A percentile compares a stretch with the other conserved stretches of the same genome.
Evolutionary conservation across 2,329 filamentous ascomycete genomes (phyloP).

Genomic region (Salinomyces thailandicus): DNA sequence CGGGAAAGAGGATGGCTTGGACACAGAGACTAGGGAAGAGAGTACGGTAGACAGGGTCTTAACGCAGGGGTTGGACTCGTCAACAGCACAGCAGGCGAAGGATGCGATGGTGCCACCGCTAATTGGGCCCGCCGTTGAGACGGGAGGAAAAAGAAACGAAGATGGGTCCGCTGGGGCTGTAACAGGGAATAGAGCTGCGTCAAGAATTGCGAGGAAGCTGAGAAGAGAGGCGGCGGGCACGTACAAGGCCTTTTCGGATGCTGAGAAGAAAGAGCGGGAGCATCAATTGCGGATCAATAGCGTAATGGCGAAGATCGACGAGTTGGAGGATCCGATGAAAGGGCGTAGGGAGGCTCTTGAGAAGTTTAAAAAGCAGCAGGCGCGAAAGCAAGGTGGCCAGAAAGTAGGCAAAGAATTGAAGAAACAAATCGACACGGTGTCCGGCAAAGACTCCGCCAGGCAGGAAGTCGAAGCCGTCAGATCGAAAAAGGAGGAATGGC

Average conservation of each 20-base stretch:
- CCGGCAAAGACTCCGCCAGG: constrained; percentile 2
- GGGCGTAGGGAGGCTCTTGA: neutral
- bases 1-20: neutral
- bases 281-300: constrained; percentile 8
- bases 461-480: constrained; percentile 3
- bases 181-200: constrained; percentile 1
- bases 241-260: constrained; percentile 5
- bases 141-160: too few species aligned
- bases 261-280: neutral
- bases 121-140: neutral
- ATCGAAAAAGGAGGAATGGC: constrained; percentile 48
- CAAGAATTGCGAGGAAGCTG: constrained; percentile 7
- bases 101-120: neutral
- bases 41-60: constrained; percentile 1
- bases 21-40: neutral
- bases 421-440: neutral
- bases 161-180: constrained; percentile 1
- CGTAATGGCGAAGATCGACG: constrained; percentile 15
- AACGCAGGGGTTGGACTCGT: neutral
- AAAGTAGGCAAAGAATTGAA: constrained; percentile 2
- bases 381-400: neutral
- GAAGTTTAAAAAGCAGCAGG: neutral
- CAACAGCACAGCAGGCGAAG: neutral
- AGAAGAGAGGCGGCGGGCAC: constrained; percentile 13
- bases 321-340: constrained; percentile 6